Conservation (phyloP, 768 basidiomycete genomes). For the Phanerochaete carnosa region DNA sequence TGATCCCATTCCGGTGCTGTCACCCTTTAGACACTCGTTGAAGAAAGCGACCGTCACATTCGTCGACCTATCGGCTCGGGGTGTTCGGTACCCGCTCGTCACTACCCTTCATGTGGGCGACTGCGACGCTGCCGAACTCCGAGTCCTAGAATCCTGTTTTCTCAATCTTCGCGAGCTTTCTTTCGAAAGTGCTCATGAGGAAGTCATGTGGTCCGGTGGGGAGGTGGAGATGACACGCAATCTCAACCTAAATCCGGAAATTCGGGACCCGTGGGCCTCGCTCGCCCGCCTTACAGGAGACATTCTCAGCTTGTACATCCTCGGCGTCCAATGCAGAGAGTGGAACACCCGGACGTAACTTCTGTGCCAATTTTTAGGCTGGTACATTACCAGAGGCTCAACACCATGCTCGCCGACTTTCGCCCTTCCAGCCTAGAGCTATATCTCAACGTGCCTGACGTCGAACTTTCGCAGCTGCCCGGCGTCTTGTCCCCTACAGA, state of each 20-base stretch:
- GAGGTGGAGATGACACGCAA: conserved; percentile 3
- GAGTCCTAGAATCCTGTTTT: background rate
- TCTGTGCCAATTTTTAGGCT: background rate
- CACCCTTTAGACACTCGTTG: background rate
- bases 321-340: background rate
- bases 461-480: background rate
- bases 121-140: background rate
- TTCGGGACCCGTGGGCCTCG: background rate
- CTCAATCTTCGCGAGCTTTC: conserved; percentile 1
- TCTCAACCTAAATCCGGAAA: background rate
- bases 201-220: background rate
- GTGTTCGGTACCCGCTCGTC: background rate
- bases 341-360: background rate
- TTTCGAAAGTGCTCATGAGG: background rate
- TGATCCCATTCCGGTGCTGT: background rate
- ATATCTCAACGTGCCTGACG: background rate
- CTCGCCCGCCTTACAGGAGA: background rate
- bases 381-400: background rate
- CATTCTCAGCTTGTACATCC: conserved; percentile 6
- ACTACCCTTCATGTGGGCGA: conserved; percentile 1
- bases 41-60: background rate
- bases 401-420: background rate
- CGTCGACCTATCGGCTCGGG: background rate
- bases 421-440: background rate
- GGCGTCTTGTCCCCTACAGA: background rate